Percentiles rank a stretch among this genome's conserved stretches.
Evolutionary conservation across 352 stramenopile species (phyloP).

Genomic region (Phytophthora citrophthora): DNA sequence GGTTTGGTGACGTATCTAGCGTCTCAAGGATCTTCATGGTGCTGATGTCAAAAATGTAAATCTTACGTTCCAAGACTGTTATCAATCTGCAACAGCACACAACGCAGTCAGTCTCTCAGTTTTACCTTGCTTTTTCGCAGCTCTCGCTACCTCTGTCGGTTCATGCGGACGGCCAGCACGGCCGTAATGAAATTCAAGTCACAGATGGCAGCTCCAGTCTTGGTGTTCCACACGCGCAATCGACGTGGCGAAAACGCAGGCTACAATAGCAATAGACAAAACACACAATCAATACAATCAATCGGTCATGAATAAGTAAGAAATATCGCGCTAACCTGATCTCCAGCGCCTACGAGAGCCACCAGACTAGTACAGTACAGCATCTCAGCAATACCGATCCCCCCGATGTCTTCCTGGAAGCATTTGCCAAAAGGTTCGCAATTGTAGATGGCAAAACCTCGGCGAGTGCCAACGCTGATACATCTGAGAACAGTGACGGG

Average conservation of each 20-base stretch:
- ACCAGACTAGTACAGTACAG: conserved; percentile 94
- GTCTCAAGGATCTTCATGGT: conserved; percentile 94
- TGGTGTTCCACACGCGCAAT: conserved; percentile 94
- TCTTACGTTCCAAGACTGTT: conserved; percentile 87
- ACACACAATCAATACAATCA: background rate
- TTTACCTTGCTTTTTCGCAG: background rate
- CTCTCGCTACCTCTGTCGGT: conserved; percentile 74
- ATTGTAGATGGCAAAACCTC: conserved; percentile 92
- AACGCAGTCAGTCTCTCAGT: conserved; percentile 2
- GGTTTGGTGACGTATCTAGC: conserved; percentile 90
- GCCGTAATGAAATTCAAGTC: conserved; percentile 93
- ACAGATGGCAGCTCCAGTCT: conserved; percentile 89
- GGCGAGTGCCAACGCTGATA: conserved; percentile 89
- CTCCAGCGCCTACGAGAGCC: conserved; percentile 90
- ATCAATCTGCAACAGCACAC: conserved; percentile 50
- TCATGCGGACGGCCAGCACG: conserved; percentile 92
- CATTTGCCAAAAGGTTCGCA: conserved; percentile 92
- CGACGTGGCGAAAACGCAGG: conserved; percentile 90
- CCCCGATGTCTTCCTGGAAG: conserved; percentile 88
- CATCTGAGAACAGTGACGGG: conserved; percentile 57
- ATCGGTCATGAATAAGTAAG: too few relatives aligned
- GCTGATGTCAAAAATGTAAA: conserved; percentile 95
- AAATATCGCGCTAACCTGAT: conserved; percentile 63
- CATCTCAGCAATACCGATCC: conserved; percentile 93
- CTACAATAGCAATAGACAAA: conserved; percentile 30